phyloP scores from a whole-genome alignment of 2,329 filamentous ascomycete species.

The Lecanicillium sp. region DNA sequence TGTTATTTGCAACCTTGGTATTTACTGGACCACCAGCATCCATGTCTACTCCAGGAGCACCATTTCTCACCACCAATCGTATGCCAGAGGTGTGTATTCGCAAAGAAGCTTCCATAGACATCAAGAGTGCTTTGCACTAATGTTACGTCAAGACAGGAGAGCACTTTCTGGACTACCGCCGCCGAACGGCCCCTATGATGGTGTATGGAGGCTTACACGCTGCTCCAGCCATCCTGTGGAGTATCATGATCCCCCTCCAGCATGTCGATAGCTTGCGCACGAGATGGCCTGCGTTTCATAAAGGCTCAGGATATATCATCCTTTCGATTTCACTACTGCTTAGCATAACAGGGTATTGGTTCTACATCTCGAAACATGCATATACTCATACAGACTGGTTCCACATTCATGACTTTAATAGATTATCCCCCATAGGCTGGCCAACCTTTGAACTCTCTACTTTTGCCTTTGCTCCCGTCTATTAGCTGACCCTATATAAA shows the following conservation, averaged over 20 bases:
- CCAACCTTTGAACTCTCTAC: slow-evolving; percentile 3
- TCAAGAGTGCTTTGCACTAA: too few relatives aligned
- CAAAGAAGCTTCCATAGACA: too few relatives aligned
- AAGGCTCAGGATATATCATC: slow-evolving; percentile 1
- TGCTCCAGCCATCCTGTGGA: slow-evolving; percentile 3
- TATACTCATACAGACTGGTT: not conserved
- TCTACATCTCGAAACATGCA: not conserved
- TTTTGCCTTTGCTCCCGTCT: not conserved
- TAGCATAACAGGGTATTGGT: slow-evolving; percentile 2
- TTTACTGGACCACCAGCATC: too few relatives aligned
- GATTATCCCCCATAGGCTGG: not conserved
- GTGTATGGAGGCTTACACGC: not conserved
- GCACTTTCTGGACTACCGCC: slow-evolving; percentile 1
- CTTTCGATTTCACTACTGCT: slow-evolving; percentile 5
- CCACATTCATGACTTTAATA: not conserved
- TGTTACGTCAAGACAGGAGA: slow-evolving; percentile 8
- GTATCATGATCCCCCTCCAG: slow-evolving; percentile 6
- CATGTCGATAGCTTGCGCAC: slow-evolving; percentile 4
- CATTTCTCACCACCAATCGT: too few relatives aligned
- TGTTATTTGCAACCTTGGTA: too few relatives aligned
- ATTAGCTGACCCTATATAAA: slow-evolving; percentile 2
- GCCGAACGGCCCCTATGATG: not conserved
- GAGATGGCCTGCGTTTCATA: slow-evolving; percentile 5
- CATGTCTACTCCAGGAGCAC: too few relatives aligned
- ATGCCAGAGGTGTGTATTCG: too few relatives aligned